Conservation (phyloP, 116 monocot species). For the Iris pallida region DNA sequence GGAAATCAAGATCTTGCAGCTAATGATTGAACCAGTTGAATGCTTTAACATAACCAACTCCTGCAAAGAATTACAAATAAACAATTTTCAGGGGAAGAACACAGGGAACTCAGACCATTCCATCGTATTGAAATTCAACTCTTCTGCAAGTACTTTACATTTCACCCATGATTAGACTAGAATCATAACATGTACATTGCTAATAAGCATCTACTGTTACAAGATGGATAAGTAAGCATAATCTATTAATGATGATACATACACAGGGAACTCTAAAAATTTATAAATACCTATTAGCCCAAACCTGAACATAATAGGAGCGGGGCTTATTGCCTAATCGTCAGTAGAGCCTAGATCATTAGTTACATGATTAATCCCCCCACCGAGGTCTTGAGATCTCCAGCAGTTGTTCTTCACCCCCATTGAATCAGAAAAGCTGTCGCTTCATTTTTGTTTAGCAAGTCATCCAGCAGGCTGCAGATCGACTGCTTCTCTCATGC, state of each 20-base stretch:
- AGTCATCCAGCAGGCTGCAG: slow-evolving; percentile 20
- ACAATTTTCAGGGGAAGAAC: too few species aligned
- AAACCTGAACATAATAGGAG: slow-evolving; percentile 5
- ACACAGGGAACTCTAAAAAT: slow-evolving; percentile 1
- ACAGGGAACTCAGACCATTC: too few species aligned
- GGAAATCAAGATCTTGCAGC: too few species aligned
- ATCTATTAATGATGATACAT: neutral
- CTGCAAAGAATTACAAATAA: too few species aligned
- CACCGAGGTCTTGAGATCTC: neutral
- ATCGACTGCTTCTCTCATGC: slow-evolving; percentile 7
- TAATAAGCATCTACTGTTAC: slow-evolving; percentile 5
- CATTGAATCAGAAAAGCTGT: neutral
- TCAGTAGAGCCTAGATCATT: neutral
- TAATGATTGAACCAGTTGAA: too few species aligned
- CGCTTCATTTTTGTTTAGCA: neutral
- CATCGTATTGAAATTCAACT: too few species aligned
- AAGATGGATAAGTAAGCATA: neutral
- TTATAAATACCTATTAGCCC: slow-evolving; percentile 4
- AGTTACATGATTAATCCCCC: neutral
- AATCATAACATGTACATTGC: too few species aligned
- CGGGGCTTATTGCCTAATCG: neutral
- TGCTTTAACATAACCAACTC: too few species aligned
- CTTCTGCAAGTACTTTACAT: too few species aligned
- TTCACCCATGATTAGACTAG: too few species aligned
- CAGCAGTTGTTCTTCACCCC: neutral